Evolutionary conservation across 192 early-diverging fungal genomes (phyloP), one percentile per base, ranked within the genome.

Genomic region (Spizellomyces sp.): DNA sequence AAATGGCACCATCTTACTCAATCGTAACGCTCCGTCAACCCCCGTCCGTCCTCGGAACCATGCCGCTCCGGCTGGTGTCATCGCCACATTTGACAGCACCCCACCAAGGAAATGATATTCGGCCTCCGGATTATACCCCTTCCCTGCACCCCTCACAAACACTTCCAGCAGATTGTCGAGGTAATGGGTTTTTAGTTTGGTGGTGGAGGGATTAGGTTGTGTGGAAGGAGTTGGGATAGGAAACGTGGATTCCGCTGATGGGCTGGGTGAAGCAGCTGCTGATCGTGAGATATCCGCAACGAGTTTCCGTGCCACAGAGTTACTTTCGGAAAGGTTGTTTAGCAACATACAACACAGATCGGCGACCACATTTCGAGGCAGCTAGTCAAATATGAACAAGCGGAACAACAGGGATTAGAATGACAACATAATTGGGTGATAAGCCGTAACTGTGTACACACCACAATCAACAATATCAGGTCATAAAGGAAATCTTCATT

Each of bases 301-400:
- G 15, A 96, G 75, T 66, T 86, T 86, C 9, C 74, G 66, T 58
- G 86, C 79, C 22, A 90, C 80, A 4, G 63, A 48, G 50, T 87
- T 90, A 64, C 84, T 61, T 67, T 96, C 95, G 55, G 94, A 89
- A 64, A 96, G 78, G 76, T 98, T 98, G 66, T 95, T 96, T 27
- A 98, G 75, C 12, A 96, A 81, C 94, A 97, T 95, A 67, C 90
- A 92, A 50, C 83, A 92, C 42, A 93, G 79, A 78, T 96, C 95
- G 7, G 93, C 89, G 10, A 94, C 67, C 12, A 94, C 82, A 19
- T 83, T 84, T 19, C 77, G 82, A 2, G 92, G 86, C 46, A 87
- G 82, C 89, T 89, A 74, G 57, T 58, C 67, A 46, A 12, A 58
- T 45, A 57, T 42, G 43, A 43, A 57, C 19, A 27, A 45, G 54